These are phyloP conservation scores for Orbilia ellipsospora DNA, from an alignment of 2,329 filamentous ascomycete genomes.

Conservation along the genomic window DNA sequence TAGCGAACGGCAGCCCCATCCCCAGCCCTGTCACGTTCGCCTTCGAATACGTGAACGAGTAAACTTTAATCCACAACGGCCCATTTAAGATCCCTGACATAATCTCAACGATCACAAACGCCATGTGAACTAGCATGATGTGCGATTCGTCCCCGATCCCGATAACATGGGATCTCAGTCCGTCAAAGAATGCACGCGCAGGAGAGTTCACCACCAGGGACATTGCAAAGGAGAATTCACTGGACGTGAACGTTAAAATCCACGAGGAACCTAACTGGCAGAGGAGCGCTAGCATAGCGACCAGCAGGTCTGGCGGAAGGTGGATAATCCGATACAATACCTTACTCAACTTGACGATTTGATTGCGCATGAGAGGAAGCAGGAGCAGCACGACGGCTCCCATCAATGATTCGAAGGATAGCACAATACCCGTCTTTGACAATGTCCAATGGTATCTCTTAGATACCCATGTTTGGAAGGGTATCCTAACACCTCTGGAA, in stretches of 20 bases:
- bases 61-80: conserved; percentile 52
- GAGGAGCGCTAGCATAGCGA: conserved; percentile 28
- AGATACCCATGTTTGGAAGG: conserved; percentile 54
- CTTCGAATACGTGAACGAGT: conserved; percentile 49
- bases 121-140: conserved; percentile 52
- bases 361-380: conserved; percentile 23
- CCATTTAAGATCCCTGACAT: conserved; percentile 49
- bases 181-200: conserved; percentile 42
- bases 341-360: conserved; percentile 18
- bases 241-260: conserved; percentile 28
- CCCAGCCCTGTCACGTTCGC: conserved; percentile 47
- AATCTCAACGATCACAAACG: conserved; percentile 49
- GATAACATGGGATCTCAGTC: conserved; percentile 39
- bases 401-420: conserved; percentile 49
- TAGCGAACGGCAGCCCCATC: conserved; percentile 48
- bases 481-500: conserved; percentile 35
- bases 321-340: conserved; percentile 7
- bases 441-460: conserved; percentile 48
- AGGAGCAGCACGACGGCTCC: conserved; percentile 31
- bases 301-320: conserved; percentile 45
- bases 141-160: conserved; percentile 35
- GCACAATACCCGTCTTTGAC: conserved; percentile 48
- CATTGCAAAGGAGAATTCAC: conserved; percentile 20
- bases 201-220: conserved; percentile 47
- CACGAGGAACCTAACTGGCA: conserved; percentile 17